Evolutionary conservation across 1,139 yeast species (phyloP).

Genomic region (Debaryomycetaceae sp.): DNA sequence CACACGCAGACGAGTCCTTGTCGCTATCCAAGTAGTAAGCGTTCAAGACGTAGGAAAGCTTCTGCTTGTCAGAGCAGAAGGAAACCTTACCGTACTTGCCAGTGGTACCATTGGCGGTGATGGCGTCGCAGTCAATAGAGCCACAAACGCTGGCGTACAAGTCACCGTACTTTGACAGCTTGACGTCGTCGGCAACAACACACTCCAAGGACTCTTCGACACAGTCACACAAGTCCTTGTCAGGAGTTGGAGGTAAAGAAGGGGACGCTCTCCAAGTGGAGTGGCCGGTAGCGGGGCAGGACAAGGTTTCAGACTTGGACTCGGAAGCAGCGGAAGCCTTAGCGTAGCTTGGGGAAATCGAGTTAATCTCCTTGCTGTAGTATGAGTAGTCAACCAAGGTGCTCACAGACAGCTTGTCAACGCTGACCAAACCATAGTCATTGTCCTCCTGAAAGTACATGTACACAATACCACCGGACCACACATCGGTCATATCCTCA

Average conservation of each 20-base stretch:
- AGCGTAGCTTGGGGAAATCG: constrained; percentile 35
- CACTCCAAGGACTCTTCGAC: constrained; percentile 30
- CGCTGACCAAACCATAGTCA: constrained; percentile 71
- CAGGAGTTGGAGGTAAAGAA: constrained; percentile 44
- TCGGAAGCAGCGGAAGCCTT: constrained; percentile 20
- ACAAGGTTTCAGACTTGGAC: constrained; percentile 21
- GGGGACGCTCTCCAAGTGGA: constrained; percentile 37
- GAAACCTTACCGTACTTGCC: constrained; percentile 42
- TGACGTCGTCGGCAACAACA: constrained; percentile 31
- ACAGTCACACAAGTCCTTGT: constrained; percentile 35
- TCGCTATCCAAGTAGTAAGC: constrained; percentile 32
- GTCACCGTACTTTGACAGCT: constrained; percentile 28
- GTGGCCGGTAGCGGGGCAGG: constrained; percentile 37
- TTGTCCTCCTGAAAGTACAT: constrained; percentile 84
- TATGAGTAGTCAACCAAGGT: constrained; percentile 44
- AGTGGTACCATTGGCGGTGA: constrained; percentile 30
- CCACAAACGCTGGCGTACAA: constrained; percentile 31
- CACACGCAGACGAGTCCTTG: constrained; percentile 31
- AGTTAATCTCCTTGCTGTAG: constrained; percentile 55
- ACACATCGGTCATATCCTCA: constrained; percentile 49
- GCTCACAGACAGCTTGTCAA: constrained; percentile 32
- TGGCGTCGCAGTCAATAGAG: constrained; percentile 31
- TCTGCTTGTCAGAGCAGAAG: constrained; percentile 34
- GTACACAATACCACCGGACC: constrained; percentile 92
- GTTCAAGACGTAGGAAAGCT: constrained; percentile 39